Evolutionary conservation across 306 rosid species (phyloP), one percentile per base, ranked within the genome.

Genomic region (Vigna mungo): DNA sequence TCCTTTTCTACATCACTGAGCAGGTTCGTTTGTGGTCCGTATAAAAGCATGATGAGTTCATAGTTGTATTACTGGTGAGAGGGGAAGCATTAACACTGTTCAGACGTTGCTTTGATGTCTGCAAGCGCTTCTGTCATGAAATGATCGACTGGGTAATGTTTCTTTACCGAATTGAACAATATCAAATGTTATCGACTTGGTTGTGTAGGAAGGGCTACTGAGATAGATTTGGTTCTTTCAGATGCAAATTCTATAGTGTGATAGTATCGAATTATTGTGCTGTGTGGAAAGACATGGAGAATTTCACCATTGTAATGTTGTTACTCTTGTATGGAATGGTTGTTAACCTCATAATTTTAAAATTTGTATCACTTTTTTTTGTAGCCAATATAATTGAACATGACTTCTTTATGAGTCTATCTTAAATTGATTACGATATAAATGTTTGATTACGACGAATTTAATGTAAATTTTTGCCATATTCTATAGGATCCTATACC

Each of bases 11-110:
- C 74, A 71, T 67, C 58, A 16, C 37, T 86, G 81, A 61, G 74
- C 90, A 93, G 98, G 97, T 89, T 93, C 98, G 47, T 93, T 93
- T 80, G 98, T 93, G 82, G 88, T 91, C 77, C 97, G 97, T 37
- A 90, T 93, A 82, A 93, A 93, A 88, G 93, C 85, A 44, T 91
- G 90, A 91, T 56, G 77, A 77, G 25, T 56, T 74, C 76, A 21
- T 41, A 44, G 66, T 77, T 49, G 60, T 32, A 63, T 30, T 74
- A 71, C 47, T 64, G 54, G 10, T 52, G 49, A 51, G 36, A 80
- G 71, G 74, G 76, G 48, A 75, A 63, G 49, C 65, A 63, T 81
- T 78, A 70, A 77, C 71, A 53, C 68, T 71, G 77, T 46, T 32
- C 72, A 53, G 47, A 60, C 70, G 60, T 59, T 61, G 76, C 20